Percentiles rank a stretch among this genome's conserved stretches.
phyloP scores from a whole-genome alignment of 306 rosid genomes.

The Boehmeria nivea region DNA sequence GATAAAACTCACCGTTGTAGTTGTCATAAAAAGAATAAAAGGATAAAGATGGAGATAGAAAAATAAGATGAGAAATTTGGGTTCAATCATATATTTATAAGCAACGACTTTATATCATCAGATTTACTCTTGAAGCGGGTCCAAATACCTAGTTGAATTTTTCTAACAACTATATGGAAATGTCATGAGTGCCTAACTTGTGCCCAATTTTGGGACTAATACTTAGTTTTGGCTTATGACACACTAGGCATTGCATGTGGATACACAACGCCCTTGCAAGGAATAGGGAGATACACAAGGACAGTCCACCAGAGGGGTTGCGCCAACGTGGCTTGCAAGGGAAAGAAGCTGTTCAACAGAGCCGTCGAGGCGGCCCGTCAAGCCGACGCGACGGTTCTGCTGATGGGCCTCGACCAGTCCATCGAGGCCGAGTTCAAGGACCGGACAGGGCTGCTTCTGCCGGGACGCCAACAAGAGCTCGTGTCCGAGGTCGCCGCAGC shows the following conservation, averaged over 20 bases:
- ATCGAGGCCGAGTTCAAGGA: conserved; percentile 74
- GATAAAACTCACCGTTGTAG: no score
- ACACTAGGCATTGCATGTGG: conserved; percentile 69
- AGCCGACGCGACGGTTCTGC: conserved; percentile 61
- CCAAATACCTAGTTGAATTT: no score
- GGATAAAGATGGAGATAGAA: no score
- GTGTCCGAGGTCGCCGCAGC: conserved; percentile 62
- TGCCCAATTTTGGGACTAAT: background rate
- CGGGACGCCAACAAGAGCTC: conserved; percentile 78
- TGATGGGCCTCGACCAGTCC: conserved; percentile 88
- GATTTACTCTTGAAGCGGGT: no score
- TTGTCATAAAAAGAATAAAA: no score
- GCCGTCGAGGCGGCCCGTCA: conserved; percentile 54
- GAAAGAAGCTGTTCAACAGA: conserved; percentile 37
- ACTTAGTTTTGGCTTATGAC: background rate
- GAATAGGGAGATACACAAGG: conserved; percentile 48
- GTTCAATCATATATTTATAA: no score
- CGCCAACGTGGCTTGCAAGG: conserved; percentile 43
- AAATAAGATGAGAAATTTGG: no score
- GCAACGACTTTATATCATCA: no score
- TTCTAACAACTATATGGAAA: no score
- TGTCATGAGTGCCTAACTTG: no score
- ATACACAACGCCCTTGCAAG: conserved; percentile 68
- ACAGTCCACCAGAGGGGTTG: conserved; percentile 58
- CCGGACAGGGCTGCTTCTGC: conserved; percentile 50